Conservation (phyloP, 1,284 basidiomycete species). For the Papiliotrema flavescens region DNA sequence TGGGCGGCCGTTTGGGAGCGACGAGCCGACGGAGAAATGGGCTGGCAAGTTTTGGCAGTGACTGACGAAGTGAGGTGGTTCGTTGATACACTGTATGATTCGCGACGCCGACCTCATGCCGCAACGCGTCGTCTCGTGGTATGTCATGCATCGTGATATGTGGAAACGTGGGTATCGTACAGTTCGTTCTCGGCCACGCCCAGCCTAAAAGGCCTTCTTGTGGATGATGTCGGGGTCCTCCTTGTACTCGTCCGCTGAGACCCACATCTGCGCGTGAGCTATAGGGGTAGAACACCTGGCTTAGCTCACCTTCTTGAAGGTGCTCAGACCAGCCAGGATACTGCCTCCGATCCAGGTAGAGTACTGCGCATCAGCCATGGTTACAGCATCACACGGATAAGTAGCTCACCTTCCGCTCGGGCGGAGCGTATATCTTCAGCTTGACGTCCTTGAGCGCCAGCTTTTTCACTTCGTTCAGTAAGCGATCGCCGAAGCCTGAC, state of each 20-base stretch:
- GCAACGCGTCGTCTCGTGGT: neutral
- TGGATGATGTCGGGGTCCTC: slow-evolving; percentile 99
- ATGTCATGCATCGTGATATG: slow-evolving; percentile 6
- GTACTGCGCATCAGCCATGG: slow-evolving; percentile 54
- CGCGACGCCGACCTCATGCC: too few relatives aligned
- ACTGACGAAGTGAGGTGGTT: too few relatives aligned
- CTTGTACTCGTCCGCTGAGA: slow-evolving; percentile 98
- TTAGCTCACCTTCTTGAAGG: slow-evolving; percentile 84
- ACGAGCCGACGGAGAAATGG: neutral
- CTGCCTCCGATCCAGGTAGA: slow-evolving; percentile 99
- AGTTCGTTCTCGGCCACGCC: neutral
- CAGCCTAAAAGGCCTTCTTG: slow-evolving; percentile 44
- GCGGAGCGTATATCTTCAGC: slow-evolving; percentile 98
- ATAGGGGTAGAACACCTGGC: neutral
- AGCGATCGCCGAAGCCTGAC: slow-evolving; percentile 88
- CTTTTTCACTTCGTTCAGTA: slow-evolving; percentile 94
- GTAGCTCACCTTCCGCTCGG: slow-evolving; percentile 74
- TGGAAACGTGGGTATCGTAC: too few relatives aligned
- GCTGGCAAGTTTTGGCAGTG: slow-evolving; percentile 3
- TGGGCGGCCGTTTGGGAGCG: slow-evolving; percentile 3
- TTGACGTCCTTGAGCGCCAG: slow-evolving; percentile 95
- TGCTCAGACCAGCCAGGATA: slow-evolving; percentile 89
- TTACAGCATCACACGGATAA: neutral
- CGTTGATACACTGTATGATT: too few relatives aligned
- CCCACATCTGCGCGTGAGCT: slow-evolving; percentile 74